Evolutionary conservation across 2,329 filamentous ascomycete genomes (phyloP).

Genomic region (Aspergillus tamarii): DNA sequence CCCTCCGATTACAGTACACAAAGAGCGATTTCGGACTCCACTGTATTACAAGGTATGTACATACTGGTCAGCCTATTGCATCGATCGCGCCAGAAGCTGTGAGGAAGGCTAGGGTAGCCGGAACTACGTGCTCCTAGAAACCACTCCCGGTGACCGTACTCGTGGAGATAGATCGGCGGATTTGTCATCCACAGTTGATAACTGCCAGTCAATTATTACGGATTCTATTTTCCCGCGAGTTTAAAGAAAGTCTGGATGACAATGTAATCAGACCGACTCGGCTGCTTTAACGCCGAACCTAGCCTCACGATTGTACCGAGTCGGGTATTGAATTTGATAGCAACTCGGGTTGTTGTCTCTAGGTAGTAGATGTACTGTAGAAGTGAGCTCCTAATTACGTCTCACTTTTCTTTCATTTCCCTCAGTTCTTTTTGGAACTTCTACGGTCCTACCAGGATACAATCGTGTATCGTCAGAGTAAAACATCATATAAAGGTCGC

Average conservation of each 20-base stretch:
- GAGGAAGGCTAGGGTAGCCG: slow-evolving; percentile 11
- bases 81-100: slow-evolving; percentile 21
- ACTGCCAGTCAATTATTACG: slow-evolving; percentile 24
- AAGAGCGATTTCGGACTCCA: slow-evolving; percentile 21
- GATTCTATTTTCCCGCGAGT: slow-evolving; percentile 41
- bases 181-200: slow-evolving; percentile 34
- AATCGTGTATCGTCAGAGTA: slow-evolving; percentile 12
- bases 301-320: slow-evolving; percentile 1
- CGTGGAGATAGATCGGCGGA: slow-evolving; percentile 39
- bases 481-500: slow-evolving; percentile 23
- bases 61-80: slow-evolving; percentile 4
- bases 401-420: background rate
- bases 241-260: slow-evolving; percentile 18
- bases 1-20: background rate
- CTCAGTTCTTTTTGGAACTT: background rate
- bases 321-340: background rate
- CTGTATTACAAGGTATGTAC: slow-evolving; percentile 5
- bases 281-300: slow-evolving; percentile 27
- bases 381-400: background rate
- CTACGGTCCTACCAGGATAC: background rate
- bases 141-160: slow-evolving; percentile 33
- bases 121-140: slow-evolving; percentile 16
- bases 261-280: slow-evolving; percentile 23
- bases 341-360: background rate
- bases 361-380: background rate